A percentile compares a stretch with the other conserved stretches of the same genome.
These are phyloP conservation scores for Aspergillus transmontanensis DNA, from an alignment of 2,329 filamentous ascomycete genomes.

Conservation along the genomic window DNA sequence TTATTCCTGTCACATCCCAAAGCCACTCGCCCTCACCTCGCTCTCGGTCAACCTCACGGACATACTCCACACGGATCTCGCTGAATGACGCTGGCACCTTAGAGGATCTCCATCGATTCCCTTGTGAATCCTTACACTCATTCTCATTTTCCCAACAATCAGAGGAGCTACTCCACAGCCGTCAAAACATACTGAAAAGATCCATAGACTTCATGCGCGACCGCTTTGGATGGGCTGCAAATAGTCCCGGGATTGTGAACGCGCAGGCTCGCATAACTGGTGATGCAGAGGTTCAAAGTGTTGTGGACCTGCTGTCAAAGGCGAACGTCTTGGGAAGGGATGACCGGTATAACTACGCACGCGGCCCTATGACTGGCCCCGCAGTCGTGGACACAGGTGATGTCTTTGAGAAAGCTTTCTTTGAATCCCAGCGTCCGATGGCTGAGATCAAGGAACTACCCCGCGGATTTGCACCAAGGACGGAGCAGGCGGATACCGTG, in stretches of 20 bases:
- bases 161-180: slow-evolving; percentile 85
- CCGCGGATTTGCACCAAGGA: slow-evolving; percentile 25
- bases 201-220: slow-evolving; percentile 97
- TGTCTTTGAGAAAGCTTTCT: slow-evolving; percentile 82
- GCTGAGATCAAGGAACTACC: slow-evolving; percentile 22
- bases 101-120: slow-evolving; percentile 90
- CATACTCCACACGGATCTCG: slow-evolving; percentile 57
- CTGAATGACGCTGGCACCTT: slow-evolving; percentile 70
- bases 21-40: slow-evolving; percentile 72
- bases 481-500: slow-evolving; percentile 28
- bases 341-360: slow-evolving; percentile 46
- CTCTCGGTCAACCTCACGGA: slow-evolving; percentile 60
- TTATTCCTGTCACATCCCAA: slow-evolving; percentile 60
- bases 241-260: slow-evolving; percentile 74
- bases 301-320: slow-evolving; percentile 83
- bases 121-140: slow-evolving; percentile 93
- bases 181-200: slow-evolving; percentile 89
- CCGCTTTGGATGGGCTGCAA: slow-evolving; percentile 77
- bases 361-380: slow-evolving; percentile 78
- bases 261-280: slow-evolving; percentile 81
- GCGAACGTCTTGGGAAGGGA: slow-evolving; percentile 75
- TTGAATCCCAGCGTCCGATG: slow-evolving; percentile 39
- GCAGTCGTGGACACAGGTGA: slow-evolving; percentile 73
- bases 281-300: slow-evolving; percentile 83
- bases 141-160: slow-evolving; percentile 98